Percentiles rank a stretch among this genome's conserved stretches.
These are phyloP conservation scores for Melocanna baccifera DNA, from an alignment of 176 grass and related monocot genomes.

Conservation along the genomic window DNA sequence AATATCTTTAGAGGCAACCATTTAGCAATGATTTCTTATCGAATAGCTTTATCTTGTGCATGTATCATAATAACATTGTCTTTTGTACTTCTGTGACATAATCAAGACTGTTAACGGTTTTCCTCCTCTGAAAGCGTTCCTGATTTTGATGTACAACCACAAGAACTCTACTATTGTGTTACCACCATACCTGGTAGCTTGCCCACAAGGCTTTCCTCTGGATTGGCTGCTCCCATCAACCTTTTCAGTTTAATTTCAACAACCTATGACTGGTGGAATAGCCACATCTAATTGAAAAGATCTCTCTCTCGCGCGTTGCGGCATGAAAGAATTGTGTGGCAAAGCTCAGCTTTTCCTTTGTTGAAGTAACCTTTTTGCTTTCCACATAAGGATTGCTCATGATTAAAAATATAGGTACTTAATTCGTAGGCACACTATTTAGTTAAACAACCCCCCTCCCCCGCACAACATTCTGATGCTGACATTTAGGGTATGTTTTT, in stretches of 20 bases:
- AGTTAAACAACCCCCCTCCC: not conserved
- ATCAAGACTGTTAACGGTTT: not conserved
- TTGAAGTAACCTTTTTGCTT: slow-evolving; percentile 31
- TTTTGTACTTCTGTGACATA: not conserved
- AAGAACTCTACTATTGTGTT: too few relatives aligned
- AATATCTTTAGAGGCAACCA: not conserved
- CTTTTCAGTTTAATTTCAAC: slow-evolving; percentile 21
- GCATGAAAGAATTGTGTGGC: slow-evolving; percentile 22
- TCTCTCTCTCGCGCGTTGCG: not conserved
- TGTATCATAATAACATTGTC: not conserved
- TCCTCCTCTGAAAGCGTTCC: not conserved
- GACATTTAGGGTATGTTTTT: not conserved
- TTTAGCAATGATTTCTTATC: not conserved
- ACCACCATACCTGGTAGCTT: not conserved
- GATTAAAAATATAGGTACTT: not conserved
- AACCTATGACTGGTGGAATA: slow-evolving; percentile 7
- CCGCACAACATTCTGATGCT: not conserved
- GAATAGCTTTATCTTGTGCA: not conserved
- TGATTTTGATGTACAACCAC: too few relatives aligned
- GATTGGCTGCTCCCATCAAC: not conserved
- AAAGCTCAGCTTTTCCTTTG: slow-evolving; percentile 33
- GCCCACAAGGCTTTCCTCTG: not conserved
- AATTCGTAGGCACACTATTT: not conserved
- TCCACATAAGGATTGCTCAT: slow-evolving; percentile 1
- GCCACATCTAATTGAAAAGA: not conserved